Evolutionary conservation across 2,329 filamentous ascomycete species (phyloP), one percentile per base, ranked within the genome.

Genomic region (Sarocladium oryzae): DNA sequence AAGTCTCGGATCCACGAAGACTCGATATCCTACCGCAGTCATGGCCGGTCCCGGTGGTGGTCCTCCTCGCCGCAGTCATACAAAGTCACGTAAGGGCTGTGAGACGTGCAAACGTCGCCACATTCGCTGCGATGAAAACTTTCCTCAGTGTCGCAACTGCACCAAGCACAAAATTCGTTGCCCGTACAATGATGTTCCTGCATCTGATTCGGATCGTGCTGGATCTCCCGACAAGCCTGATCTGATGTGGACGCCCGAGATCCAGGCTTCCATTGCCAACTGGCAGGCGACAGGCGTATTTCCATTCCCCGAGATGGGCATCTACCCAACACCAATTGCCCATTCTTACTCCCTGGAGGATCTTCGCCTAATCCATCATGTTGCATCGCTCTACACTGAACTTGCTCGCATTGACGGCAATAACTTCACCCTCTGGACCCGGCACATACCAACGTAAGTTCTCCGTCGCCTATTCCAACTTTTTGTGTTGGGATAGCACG

Each of bases 131-230:
- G 93, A 99, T 66, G 93, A 99, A 70, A 96, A 84, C 60, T 96
- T 96, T 63, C 93, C 93, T 49, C 93, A 99, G 80, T 99, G 92
- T 74, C 89, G 89, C 63, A 99, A 99, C 71, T 99, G 93, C 72
- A 96, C 92, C 55, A 99, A 97, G 73, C 93, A 99, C 73, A 96
- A 96, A 74, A 93, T 95, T 62, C 88, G 91, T 63, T 99, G 93
- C 71, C 93, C 96, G 61, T 99, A 97, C 75, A 95, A 96, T 78
- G 91, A 97, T 66, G 84, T 85, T 63, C 81, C 87, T 46, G 76
- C 81, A 41, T 61, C 66, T 51, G 84, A 87, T 58, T 75, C 81
- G 59, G 78, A 82, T 58, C 74, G 81, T 58, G 76, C 79, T 48
- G 76, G 79, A 33, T 73, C 75, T 37, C 81, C 80, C 57, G 81